A percentile compares a stretch with the other conserved stretches of the same genome.
Evolutionary conservation across 208 protist species (phyloP).

Genomic region (Crithidia bombi): DNA sequence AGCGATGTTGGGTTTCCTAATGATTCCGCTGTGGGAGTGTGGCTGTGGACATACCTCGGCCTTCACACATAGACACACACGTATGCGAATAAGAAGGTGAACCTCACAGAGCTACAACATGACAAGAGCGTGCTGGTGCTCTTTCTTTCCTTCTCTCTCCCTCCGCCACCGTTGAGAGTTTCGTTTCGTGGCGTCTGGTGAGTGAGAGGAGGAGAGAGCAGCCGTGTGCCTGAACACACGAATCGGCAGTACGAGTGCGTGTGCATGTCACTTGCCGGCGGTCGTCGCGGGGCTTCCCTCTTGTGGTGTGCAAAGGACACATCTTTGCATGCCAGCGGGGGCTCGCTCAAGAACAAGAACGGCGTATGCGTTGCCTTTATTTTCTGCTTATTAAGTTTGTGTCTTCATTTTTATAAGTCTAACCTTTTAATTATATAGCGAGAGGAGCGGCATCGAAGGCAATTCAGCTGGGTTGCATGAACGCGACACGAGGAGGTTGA

Average conservation of each 20-base stretch:
- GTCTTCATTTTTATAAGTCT: not conserved
- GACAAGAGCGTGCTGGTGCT: too few relatives aligned
- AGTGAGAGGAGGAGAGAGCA: not conserved
- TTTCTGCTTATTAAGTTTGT: too few relatives aligned
- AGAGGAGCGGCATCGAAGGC: not conserved
- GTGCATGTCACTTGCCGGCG: constrained; percentile 10
- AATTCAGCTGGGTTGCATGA: too few relatives aligned
- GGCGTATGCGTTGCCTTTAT: not conserved
- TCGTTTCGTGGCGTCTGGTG: not conserved
- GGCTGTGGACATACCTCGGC: too few relatives aligned
- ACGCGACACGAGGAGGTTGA: not conserved
- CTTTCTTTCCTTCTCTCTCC: too few relatives aligned
- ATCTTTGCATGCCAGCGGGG: not conserved
- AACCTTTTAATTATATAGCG: not conserved
- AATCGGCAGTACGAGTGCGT: constrained; percentile 12
- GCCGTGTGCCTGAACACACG: constrained; percentile 19
- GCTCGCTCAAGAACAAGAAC: not conserved
- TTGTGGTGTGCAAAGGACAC: constrained; percentile 4
- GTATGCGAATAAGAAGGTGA: too few relatives aligned
- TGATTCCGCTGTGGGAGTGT: too few relatives aligned
- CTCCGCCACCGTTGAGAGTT: too few relatives aligned
- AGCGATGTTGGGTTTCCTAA: too few relatives aligned
- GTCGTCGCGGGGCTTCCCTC: not conserved
- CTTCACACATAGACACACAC: too few relatives aligned
- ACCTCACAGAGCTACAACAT: too few relatives aligned